These are phyloP conservation scores for Pterula multifida DNA, from an alignment of 1,284 basidiomycete species.

Conservation along the genomic window DNA sequence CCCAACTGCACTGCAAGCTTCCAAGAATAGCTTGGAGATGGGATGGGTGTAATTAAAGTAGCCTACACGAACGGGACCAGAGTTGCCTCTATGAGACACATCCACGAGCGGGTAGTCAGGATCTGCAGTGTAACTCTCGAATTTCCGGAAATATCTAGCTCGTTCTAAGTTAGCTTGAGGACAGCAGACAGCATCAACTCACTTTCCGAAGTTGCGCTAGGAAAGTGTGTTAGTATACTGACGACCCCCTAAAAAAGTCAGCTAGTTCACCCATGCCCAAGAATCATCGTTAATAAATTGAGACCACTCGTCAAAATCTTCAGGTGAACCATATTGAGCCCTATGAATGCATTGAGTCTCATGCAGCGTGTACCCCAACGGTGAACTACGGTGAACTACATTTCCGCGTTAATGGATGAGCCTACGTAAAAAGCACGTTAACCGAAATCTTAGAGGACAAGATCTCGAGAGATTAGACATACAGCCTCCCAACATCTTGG, in stretches of 20 bases:
- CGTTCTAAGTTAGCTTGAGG: not conserved
- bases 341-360: not conserved
- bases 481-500: conserved; percentile 1
- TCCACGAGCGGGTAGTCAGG: conserved; percentile 35
- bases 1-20: conserved; percentile 32
- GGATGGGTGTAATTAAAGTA: conserved; percentile 26
- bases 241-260: too few species aligned
- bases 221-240: too few species aligned
- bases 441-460: not conserved
- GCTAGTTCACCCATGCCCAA: conserved; percentile 2
- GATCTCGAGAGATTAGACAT: not conserved
- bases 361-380: too few species aligned
- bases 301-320: conserved; percentile 6
- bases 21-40: conserved; percentile 30
- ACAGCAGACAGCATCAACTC: not conserved
- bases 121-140: conserved; percentile 41
- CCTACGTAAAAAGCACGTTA: not conserved
- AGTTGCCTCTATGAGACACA: conserved; percentile 26
- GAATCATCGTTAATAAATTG: not conserved
- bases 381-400: too few species aligned
- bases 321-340: conserved; percentile 3
- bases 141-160: conserved; percentile 47
- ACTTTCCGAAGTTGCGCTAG: not conserved
- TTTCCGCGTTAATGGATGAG: not conserved
- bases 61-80: conserved; percentile 38